phyloP scores from a whole-genome alignment of 495 filamentous ascomycete species.

The Neurospora tetrasperma region DNA sequence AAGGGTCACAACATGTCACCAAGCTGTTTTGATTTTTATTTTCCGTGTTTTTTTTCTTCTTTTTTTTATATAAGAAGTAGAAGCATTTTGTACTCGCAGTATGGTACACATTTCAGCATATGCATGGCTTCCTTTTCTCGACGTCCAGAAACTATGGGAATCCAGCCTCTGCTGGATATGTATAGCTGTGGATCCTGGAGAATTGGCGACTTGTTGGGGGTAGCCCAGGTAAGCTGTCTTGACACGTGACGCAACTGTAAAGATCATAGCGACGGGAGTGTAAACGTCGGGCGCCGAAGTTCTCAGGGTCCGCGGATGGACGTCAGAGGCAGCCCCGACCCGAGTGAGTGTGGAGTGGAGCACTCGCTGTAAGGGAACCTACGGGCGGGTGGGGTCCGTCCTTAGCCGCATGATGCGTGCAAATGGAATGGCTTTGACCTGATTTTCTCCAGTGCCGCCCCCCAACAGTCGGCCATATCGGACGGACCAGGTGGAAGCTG shows the following conservation, averaged over 20 bases:
- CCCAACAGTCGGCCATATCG: background rate
- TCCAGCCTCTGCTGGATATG: background rate
- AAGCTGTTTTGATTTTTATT: background rate
- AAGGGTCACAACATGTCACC: background rate
- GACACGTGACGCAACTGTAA: background rate
- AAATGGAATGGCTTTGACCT: background rate
- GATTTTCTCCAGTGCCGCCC: background rate
- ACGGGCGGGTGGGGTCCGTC: background rate
- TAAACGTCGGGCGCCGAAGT: background rate
- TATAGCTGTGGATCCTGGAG: background rate
- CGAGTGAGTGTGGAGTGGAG: background rate
- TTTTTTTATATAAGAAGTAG: background rate
- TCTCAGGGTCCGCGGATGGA: background rate
- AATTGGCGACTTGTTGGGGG: background rate
- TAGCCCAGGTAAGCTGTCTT: background rate
- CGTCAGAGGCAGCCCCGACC: background rate
- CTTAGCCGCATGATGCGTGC: background rate
- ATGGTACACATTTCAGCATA: background rate
- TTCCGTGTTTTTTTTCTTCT: background rate
- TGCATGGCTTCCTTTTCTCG: background rate
- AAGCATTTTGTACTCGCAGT: background rate
- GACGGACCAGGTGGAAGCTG: background rate
- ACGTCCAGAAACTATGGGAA: background rate
- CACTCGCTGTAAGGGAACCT: background rate
- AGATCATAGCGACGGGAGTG: background rate